These are phyloP conservation scores for Penicillium waksmanii DNA, from an alignment of 495 filamentous ascomycete genomes.

Conservation along the genomic window DNA sequence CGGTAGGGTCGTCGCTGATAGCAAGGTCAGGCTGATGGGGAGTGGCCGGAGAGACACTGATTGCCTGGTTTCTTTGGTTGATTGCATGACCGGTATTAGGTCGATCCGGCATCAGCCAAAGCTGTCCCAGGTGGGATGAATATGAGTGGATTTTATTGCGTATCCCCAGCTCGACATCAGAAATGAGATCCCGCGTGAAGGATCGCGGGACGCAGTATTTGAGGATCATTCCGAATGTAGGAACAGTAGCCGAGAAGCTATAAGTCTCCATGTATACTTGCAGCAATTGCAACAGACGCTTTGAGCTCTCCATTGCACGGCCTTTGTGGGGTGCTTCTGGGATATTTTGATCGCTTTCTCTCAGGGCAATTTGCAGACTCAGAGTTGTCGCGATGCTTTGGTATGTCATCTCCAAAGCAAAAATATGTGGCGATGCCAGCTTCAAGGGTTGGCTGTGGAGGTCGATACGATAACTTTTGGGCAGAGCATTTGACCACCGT, in stretches of 20 bases:
- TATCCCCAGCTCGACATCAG: conserved; percentile 36
- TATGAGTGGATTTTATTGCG: conserved; percentile 36
- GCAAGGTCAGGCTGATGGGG: conserved; percentile 19
- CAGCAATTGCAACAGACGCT: conserved; percentile 36
- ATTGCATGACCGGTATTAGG: conserved; percentile 5
- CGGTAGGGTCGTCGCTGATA: conserved; percentile 9
- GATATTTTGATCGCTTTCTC: conserved; percentile 32
- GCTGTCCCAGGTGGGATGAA: conserved; percentile 37
- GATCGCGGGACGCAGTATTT: conserved; percentile 27
- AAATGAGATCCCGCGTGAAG: conserved; percentile 11
- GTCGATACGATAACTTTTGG: conserved; percentile 41
- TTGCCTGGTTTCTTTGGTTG: conserved; percentile 7
- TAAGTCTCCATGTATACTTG: conserved; percentile 45
- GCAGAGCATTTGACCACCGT: conserved; percentile 39
- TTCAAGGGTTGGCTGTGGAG: conserved; percentile 30
- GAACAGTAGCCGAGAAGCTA: conserved; percentile 41
- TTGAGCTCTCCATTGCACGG: conserved; percentile 38
- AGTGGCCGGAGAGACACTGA: conserved; percentile 11
- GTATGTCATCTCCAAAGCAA: conserved; percentile 46
- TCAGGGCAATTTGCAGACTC: conserved; percentile 35
- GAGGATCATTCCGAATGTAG: conserved; percentile 42
- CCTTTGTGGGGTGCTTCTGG: conserved; percentile 27
- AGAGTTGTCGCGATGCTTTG: conserved; percentile 36
- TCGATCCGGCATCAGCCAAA: conserved; percentile 33
- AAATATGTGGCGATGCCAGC: conserved; percentile 42